Evolutionary conservation across 2,329 filamentous ascomycete genomes (phyloP), one percentile per base, ranked within the genome.

Genomic region (Alternaria conjuncta): DNA sequence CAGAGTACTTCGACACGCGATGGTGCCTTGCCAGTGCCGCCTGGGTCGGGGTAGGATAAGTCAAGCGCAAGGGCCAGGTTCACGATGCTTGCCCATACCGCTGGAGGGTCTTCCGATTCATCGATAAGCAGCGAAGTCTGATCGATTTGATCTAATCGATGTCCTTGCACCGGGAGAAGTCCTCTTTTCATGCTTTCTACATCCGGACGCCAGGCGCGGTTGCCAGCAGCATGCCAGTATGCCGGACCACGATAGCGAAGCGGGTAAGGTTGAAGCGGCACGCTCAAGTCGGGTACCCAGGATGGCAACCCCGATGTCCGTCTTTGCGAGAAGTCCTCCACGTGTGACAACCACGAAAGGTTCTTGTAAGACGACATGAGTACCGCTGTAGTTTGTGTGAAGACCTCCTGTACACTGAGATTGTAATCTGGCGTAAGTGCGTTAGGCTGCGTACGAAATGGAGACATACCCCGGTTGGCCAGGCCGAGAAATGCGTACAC

Each of bases 401-500:
- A 75, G 20, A 75, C 70, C 49, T 70, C 47, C 15, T 72, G 68
- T 3, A 70, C 67, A 30, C 63, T 67, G 12, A 67, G 49, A 23
- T 68, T 73, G 50, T 75, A 75, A 53, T 75, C 62, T 12, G 72
- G 68, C 1, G 50, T 61, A 5, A 75, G 53, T 6, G 55, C 57
- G 1, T 53, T 62, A 13, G 72, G 68, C 26, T 71, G 43, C 6
- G 46, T 61, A 5, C 67, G 69, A 50, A 75, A 75, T 1, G 72
- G 70, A 7, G 60, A 61, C 63, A 70, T 64, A 13, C 36, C 61
- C 23, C 58, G 51, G 21, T 69, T 65, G 12, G 71, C 70, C 2
- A 76, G 62, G 4, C 73, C 71, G 5, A 77, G 67, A 41, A 77
- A 70, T 9, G 73, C 72, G 47, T 74, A 76, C 3, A 77, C 67